These are phyloP conservation scores for Pichia sp. DNA, from an alignment of 1,139 yeast genomes.

Conservation along the genomic window DNA sequence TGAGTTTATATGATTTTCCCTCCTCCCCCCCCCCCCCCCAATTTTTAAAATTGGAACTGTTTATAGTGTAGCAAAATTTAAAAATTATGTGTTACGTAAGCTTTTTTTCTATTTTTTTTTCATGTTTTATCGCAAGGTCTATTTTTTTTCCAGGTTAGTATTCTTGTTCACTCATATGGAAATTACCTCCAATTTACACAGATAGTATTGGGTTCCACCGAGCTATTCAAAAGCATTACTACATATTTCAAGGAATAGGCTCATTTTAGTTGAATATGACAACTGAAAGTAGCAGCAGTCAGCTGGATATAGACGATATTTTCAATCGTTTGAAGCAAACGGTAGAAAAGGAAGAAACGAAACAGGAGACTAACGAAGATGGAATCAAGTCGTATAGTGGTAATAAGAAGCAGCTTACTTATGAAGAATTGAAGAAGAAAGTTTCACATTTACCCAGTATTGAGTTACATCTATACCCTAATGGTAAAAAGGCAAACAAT, in stretches of 20 bases:
- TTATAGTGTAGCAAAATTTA: not conserved
- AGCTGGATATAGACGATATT: conserved; percentile 25
- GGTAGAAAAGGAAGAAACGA: conserved; percentile 2
- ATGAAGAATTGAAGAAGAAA: conserved; percentile 25
- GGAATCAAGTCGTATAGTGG: not conserved
- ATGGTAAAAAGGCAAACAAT: not conserved
- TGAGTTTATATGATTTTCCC: not conserved
- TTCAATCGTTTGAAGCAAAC: conserved; percentile 22
- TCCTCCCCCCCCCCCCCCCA: not conserved
- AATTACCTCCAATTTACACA: not conserved
- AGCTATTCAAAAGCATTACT: no score
- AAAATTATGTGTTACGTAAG: not conserved
- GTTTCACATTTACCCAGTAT: conserved; percentile 24
- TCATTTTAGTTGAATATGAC: not conserved
- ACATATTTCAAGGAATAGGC: no score
- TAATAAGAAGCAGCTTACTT: conserved; percentile 15
- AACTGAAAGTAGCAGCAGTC: not conserved
- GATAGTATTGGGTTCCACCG: not conserved
- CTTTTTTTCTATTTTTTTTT: not conserved
- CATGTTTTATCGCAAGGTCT: not conserved
- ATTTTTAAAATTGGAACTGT: not conserved
- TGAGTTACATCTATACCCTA: conserved; percentile 13
- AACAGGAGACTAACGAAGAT: not conserved
- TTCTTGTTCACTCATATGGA: not conserved
- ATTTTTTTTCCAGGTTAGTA: not conserved